Evolutionary conservation across 208 protist species (phyloP), one percentile per base, ranked within the genome.

Genomic region (Trypanosoma platydactyli): DNA sequence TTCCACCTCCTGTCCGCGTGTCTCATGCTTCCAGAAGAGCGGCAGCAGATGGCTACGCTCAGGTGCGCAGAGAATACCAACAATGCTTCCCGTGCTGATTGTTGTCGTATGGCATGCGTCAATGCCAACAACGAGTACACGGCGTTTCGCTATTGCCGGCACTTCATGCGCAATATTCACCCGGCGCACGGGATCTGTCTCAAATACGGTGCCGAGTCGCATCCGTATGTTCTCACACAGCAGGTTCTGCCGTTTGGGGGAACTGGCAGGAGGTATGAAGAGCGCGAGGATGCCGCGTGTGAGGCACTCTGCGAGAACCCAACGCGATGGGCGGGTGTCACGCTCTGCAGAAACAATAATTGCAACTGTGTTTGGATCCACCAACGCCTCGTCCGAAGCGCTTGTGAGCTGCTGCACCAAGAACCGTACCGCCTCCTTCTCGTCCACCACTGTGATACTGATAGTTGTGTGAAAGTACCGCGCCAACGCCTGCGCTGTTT

Each of bases 51-150:
- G 82, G 58, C 86, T 88, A 5, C 83, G 70, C 45, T 81, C 50
- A 4, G 79, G 78, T 0, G 75, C 80, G 51, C 51, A 65, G 20
- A 97, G 71, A 18, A 94, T 82, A n/a, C 86, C 88, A 22, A 92
- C 84, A 45, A 92, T 71, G 29, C 74, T 72, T 40, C 88, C 87
- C 11, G 83, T 83, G 55, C 80, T 93, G 29, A 76, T 52, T 15
- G 74, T 77, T 55, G 69, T 82, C 5, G 88, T 97, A 80, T 97
- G 88, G 64, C 91, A 97, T 1, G 81, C 66, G 57, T 97, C 91
- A 15, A 97, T 79, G 29, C 91, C 91, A 53, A 97, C 65, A 35
- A 92, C 24, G 33, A 94, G 72, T n/a, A 94, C 66, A 27, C 79
- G 71, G 1, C 78, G 81, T 1, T 60, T 44, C 16, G 60, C 71